Evolutionary conservation across 2,329 filamentous ascomycete genomes (phyloP), one percentile per base, ranked within the genome.

Genomic region (Pseudogymnoascus sp.): DNA sequence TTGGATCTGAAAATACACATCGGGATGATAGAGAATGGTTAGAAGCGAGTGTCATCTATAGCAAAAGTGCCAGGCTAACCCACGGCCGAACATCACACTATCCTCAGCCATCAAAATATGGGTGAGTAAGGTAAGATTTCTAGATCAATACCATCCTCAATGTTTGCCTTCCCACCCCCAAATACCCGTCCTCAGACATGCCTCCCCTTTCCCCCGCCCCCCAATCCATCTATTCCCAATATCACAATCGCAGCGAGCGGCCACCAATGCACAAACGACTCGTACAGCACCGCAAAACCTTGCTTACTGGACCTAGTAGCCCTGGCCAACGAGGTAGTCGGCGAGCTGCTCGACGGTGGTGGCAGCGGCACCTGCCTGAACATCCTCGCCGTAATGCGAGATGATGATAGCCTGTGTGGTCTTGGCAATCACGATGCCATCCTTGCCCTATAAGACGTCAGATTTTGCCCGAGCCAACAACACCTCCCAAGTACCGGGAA

Each of bases 351-450:
- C 90, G 69, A 96, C 89, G 60, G 89, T 90, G 75, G 84, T 84
- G 71, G 87, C 87, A 67, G 91, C 87, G 76, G 88, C 87, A 74
- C 90, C 87, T 62, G 89, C 90, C 75, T 89, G 82, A 70, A 87
- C 79, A 67, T 76, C 76, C 76, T 96, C 91, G 69, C 82, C 82
- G 82, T 97, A 91, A 81, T 96, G 91, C 70, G 86, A 89, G 75
- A 99, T 79, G 74, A 99, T 85, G 76, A 97, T 87, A 70, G 92
- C 91, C 79, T 96, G 88, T 73, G 83, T 87, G 72, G 93, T 96
- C 83, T 96, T 96, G 78, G 87, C 87, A 71, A 95, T 85, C 74
- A 88, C 82, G 72, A 96, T 78, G 69, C 95, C 95, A 74, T 88
- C 85, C 75, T 88, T 90, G 71, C 90, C 91, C 87, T 90, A 67